phyloP scores from a whole-genome alignment of 371 early-diverging fungal genomes.

The Mucor saturninus region DNA sequence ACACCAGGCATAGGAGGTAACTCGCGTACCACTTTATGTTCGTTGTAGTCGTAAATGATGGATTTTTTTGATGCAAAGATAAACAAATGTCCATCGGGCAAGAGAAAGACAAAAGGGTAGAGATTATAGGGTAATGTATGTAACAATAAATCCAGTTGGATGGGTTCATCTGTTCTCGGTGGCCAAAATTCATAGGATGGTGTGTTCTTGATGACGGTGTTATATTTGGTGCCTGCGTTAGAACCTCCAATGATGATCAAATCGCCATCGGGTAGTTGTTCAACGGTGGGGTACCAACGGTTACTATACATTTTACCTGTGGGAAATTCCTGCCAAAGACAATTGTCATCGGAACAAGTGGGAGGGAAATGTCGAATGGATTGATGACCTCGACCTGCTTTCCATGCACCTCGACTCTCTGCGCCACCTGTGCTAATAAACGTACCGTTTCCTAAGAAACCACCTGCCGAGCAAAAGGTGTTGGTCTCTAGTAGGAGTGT shows the following conservation, averaged over 20 bases:
- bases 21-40: constrained; percentile 46
- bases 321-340: constrained; percentile 48
- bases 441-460: constrained; percentile 61
- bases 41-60: constrained; percentile 57
- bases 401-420: constrained; percentile 46
- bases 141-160: constrained; percentile 48
- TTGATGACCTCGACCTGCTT: constrained; percentile 58
- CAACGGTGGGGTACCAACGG: constrained; percentile 69
- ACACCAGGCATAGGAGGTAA: constrained; percentile 62
- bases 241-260: constrained; percentile 65
- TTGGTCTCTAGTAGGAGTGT: constrained; percentile 57
- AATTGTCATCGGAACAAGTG: constrained; percentile 44
- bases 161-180: constrained; percentile 35
- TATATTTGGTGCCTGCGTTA: constrained; percentile 53
- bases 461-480: constrained; percentile 69
- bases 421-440: constrained; percentile 66
- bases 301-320: constrained; percentile 45
- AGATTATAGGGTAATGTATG: constrained; percentile 67
- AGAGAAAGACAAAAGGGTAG: constrained; percentile 54
- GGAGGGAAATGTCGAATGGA: constrained; percentile 58
- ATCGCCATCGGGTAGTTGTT: constrained; percentile 59
- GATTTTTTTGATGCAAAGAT: constrained; percentile 61
- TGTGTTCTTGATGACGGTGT: constrained; percentile 54
- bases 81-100: constrained; percentile 60
- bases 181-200: constrained; percentile 56